Evolutionary conservation across 306 rosid species (phyloP).

Genomic region (Pachyrhizus erosus): DNA sequence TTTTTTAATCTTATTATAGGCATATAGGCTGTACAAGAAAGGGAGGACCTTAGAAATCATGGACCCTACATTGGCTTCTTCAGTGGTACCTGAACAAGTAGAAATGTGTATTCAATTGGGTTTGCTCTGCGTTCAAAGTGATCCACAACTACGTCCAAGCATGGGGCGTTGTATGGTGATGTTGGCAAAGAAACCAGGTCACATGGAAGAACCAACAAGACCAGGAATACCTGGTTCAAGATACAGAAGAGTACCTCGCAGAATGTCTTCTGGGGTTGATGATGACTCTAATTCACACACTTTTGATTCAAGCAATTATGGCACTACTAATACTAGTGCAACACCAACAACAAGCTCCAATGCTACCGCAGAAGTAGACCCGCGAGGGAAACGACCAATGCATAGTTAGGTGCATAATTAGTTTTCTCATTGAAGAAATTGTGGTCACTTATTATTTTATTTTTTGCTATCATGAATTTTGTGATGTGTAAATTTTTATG

Average conservation of each 20-base stretch:
- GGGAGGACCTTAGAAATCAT: slow-evolving; percentile 72
- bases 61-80: slow-evolving; percentile 65
- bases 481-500: neutral
- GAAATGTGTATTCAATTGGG: slow-evolving; percentile 56
- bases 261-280: slow-evolving; percentile 44
- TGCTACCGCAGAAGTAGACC: slow-evolving; percentile 31
- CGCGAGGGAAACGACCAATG: slow-evolving; percentile 71
- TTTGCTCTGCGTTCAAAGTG: slow-evolving; percentile 66
- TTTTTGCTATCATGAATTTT: slow-evolving; percentile 18
- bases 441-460: neutral
- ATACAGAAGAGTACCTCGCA: slow-evolving; percentile 57
- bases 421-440: neutral
- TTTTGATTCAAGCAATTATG: slow-evolving; percentile 49
- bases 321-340: neutral
- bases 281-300: slow-evolving; percentile 53
- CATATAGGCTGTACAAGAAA: slow-evolving; percentile 84
- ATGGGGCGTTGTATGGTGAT: slow-evolving; percentile 81
- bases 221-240: slow-evolving; percentile 75
- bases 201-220: slow-evolving; percentile 74
- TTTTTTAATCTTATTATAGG: slow-evolving; percentile 44
- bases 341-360: slow-evolving; percentile 50
- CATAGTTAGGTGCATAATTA: slow-evolving; percentile 33
- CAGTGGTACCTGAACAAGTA: slow-evolving; percentile 64
- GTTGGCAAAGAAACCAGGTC: slow-evolving; percentile 67
- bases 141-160: slow-evolving; percentile 64